Percentiles rank a stretch among this genome's conserved stretches.
Evolutionary conservation across 2,329 filamentous ascomycete genomes (phyloP).

Genomic region (Pestalotiopsis sp.): DNA sequence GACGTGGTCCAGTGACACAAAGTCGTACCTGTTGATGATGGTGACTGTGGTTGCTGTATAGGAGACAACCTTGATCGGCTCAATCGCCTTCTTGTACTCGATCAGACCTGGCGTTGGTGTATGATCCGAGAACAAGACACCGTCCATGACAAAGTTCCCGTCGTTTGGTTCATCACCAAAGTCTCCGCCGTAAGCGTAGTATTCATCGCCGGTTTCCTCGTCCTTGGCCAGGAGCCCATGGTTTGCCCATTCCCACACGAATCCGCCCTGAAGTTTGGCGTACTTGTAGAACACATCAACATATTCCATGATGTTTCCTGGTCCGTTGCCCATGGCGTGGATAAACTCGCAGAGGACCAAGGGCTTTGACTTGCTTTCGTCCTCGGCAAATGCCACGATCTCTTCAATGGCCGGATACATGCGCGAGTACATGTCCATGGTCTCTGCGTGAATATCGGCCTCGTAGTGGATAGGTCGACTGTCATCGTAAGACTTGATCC

Average conservation of each 20-base stretch:
- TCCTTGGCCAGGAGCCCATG: conserved; percentile 47
- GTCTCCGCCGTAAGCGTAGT: conserved; percentile 56
- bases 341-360: conserved; percentile 52
- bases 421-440: conserved; percentile 59
- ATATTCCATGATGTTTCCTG: conserved; percentile 65
- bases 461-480: conserved; percentile 63
- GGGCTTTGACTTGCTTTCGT: conserved; percentile 44
- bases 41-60: conserved; percentile 29
- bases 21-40: conserved; percentile 42
- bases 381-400: conserved; percentile 35
- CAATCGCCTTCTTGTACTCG: conserved; percentile 47
- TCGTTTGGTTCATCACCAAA: conserved; percentile 60
- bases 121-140: conserved; percentile 47
- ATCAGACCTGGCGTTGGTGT: conserved; percentile 41
- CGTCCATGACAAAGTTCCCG: conserved; percentile 54
- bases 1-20: conserved; percentile 39
- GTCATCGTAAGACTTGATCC: conserved; percentile 54
- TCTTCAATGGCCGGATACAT: conserved; percentile 58
- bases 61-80: conserved; percentile 44
- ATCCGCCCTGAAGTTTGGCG: conserved; percentile 59
- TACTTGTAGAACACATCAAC: conserved; percentile 60
- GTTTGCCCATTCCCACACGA: conserved; percentile 62
- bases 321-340: conserved; percentile 68
- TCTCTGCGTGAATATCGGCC: conserved; percentile 54
- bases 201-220: conserved; percentile 39